Conservation (phyloP, 2,329 filamentous ascomycete genomes). For the Esteya vermicola region DNA sequence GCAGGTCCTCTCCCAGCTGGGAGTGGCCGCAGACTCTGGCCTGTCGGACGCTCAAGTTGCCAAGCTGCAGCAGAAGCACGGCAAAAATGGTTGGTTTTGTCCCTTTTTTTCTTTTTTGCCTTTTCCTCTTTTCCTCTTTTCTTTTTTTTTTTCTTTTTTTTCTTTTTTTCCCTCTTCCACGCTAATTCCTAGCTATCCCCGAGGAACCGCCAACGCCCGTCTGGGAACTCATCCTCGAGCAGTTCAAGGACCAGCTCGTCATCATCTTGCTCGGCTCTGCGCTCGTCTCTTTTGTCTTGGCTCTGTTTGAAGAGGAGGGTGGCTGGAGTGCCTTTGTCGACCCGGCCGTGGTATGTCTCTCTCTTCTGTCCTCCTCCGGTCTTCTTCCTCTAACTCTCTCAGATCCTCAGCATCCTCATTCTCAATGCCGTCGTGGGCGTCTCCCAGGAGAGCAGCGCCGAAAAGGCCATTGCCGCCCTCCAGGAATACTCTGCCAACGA, state of each 20-base stretch:
- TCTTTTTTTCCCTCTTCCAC: background rate
- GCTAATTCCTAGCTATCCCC: conserved; percentile 43
- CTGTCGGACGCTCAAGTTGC: conserved; percentile 45
- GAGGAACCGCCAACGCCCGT: conserved; percentile 93
- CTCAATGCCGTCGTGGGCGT: conserved; percentile 96
- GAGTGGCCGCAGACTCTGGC: conserved; percentile 38
- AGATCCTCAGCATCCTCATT: conserved; percentile 94
- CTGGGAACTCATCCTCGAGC: conserved; percentile 93
- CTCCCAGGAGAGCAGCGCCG: conserved; percentile 94
- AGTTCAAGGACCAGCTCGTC: conserved; percentile 98
- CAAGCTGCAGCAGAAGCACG: conserved; percentile 41
- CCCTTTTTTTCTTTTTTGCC: background rate
- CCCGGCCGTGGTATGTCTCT: conserved; percentile 68
- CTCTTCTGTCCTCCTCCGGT: background rate
- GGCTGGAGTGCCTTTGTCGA: conserved; percentile 98
- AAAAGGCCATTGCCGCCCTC: conserved; percentile 93
- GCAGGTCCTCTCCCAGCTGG: conserved; percentile 44
- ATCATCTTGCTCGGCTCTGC: conserved; percentile 89
- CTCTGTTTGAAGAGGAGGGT: conserved; percentile 82
- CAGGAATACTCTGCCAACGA: conserved; percentile 99
- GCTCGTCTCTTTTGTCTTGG: conserved; percentile 82
- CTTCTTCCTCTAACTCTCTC: background rate
- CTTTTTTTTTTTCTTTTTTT: background rate
- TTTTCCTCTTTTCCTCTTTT: background rate
- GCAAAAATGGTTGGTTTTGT: conserved; percentile 48